phyloP scores from a whole-genome alignment of 495 filamentous ascomycete species.

The Parathielavia appendiculata region DNA sequence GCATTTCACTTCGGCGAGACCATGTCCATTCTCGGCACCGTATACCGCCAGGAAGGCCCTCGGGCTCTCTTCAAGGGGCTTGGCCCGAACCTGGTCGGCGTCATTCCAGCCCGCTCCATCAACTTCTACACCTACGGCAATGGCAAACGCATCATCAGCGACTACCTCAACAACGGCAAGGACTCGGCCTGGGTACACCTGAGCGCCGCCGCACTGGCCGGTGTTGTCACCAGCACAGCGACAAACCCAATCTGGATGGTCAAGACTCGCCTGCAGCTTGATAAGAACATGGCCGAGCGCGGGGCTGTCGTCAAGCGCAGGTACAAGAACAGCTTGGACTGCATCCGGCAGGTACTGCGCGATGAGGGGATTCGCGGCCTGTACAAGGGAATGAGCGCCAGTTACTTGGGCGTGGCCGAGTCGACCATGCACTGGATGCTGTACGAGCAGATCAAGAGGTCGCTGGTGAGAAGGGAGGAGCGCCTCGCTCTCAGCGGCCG shows the following conservation, averaged over 20 bases:
- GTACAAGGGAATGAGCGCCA: conserved; percentile 81
- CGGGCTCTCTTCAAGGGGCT: conserved; percentile 84
- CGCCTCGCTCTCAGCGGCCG: conserved; percentile 48
- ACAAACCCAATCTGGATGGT: conserved; percentile 93
- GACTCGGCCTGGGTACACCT: conserved; percentile 71
- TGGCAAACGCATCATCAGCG: conserved; percentile 69
- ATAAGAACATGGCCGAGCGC: conserved; percentile 57
- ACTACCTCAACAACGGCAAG: conserved; percentile 57
- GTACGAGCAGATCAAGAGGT: conserved; percentile 77
- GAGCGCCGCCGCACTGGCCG: conserved; percentile 64
- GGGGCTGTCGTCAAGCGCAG: conserved; percentile 48
- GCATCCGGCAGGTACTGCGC: conserved; percentile 66
- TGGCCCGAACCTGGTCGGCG: conserved; percentile 79
- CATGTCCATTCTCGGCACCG: conserved; percentile 69
- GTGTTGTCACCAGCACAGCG: conserved; percentile 73
- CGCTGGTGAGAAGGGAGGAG: conserved; percentile 55
- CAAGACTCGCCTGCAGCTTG: conserved; percentile 84
- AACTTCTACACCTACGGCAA: conserved; percentile 90
- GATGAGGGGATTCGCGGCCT: conserved; percentile 72
- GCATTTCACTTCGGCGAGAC: conserved; percentile 69
- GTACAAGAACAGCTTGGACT: conserved; percentile 81
- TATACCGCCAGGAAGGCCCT: conserved; percentile 73
- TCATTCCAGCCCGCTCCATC: conserved; percentile 78
- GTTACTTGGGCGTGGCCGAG: conserved; percentile 80
- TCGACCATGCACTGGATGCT: conserved; percentile 82